phyloP scores from a whole-genome alignment of 75 land plant species.

The Pseudotsuga menziesii region DNA sequence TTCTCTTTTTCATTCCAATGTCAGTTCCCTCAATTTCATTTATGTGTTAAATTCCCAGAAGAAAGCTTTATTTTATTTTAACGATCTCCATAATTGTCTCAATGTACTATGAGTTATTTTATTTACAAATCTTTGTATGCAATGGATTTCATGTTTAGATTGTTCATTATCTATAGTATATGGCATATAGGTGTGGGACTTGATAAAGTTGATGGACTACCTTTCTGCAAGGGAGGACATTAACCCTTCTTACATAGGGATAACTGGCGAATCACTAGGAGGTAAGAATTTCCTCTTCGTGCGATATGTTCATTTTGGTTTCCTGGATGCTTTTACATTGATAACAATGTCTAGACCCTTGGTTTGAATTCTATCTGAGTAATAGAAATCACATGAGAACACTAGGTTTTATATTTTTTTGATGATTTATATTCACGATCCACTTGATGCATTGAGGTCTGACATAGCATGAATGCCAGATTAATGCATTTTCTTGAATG shows the following conservation, averaged over 20 bases:
- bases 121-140: too few species aligned
- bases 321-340: background rate
- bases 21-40: too few species aligned
- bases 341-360: background rate
- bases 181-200: slow-evolving; percentile 67
- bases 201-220: slow-evolving; percentile 85
- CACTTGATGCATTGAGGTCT: too few species aligned
- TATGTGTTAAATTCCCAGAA: too few species aligned
- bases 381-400: background rate
- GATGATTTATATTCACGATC: background rate
- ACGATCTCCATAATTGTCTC: too few species aligned
- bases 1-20: too few species aligned
- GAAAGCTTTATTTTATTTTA: too few species aligned
- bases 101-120: too few species aligned
- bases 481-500: background rate
- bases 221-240: slow-evolving; percentile 70
- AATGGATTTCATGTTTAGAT: too few species aligned
- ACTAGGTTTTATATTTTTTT: background rate
- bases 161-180: too few species aligned
- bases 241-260: slow-evolving; percentile 72
- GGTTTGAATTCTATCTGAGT: background rate
- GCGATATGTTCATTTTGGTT: background rate
- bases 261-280: slow-evolving; percentile 95
- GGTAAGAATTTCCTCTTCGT: slow-evolving; percentile 35
- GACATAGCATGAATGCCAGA: background rate